Base-by-base conservation (phyloP, 192 early-diverging fungal species). In the Kickxella alabastrina region DNA sequence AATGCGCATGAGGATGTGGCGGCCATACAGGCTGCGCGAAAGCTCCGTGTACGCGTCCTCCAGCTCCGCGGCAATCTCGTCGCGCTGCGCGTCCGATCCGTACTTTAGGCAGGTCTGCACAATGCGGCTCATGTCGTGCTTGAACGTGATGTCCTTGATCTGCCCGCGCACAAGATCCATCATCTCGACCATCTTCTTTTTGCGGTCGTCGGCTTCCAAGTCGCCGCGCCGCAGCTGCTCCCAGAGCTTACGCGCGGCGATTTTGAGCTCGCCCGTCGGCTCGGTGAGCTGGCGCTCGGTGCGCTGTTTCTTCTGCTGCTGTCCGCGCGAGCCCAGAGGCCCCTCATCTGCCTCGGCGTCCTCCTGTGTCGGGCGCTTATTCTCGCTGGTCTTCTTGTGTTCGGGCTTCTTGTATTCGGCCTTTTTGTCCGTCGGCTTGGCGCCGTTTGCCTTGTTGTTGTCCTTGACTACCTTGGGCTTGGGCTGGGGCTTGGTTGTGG, bases 101-200 rank as follows among this genome's bases (percentile, higher is more conserved):
- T 92, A 78, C 73, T 98, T 96, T n/a, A 98, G 54, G 54, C 85
- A 86, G 15, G 87, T 87, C 65, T 98, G 93, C 49, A 98, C 80
- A 9, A 97, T 81, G 50, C 95, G 85, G 45, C 87, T 90, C 67
- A 91, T 89, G 62, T 98, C 95, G 83, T 94, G 92, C 77, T 95
- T 93, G 73, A 94, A 91, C 59, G 90, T 88, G 31, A 96, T 66
- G 68, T 94, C 92, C 52, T 85, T 80, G 42, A 92, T 85, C 54
- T 84, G 83, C 52, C 93, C 93, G 14, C 67, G 67, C 41, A 95
- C 79, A 32, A 91, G 44, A 8, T 47, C 79, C 92, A 97, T 91
- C 68, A 97, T 86, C 37, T 85, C 65, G 13, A 71, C 73, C 88
- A 97, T 90, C 24, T 85, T 68, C 26, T 48, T 32, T 24, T 67